Conservation (phyloP, 169 alveolate species). For the Cryptosporidium parvum region DNA sequence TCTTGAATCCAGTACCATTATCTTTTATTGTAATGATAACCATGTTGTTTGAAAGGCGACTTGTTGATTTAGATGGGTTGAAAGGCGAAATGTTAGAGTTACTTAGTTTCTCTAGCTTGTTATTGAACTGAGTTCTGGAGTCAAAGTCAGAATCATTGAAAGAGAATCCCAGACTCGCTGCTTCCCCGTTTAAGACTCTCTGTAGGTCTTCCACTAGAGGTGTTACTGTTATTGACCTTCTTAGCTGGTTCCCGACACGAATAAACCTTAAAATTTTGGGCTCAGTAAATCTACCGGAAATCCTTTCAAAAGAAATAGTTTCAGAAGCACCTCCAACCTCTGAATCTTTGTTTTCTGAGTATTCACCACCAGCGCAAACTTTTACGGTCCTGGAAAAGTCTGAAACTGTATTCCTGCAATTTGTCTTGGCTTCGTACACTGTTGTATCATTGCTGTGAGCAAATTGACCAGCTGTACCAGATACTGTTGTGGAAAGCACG, state of each 20-base stretch:
- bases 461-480: slow-evolving; percentile 57
- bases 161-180: neutral
- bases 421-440: slow-evolving; percentile 20
- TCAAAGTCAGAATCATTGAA: neutral
- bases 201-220: slow-evolving; percentile 34
- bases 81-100: slow-evolving; percentile 9
- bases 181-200: neutral
- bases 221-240: slow-evolving; percentile 70
- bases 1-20: neutral
- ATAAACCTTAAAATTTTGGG: slow-evolving; percentile 45
- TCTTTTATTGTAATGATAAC: slow-evolving; percentile 52
- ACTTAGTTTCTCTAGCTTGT: slow-evolving; percentile 13
- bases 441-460: slow-evolving; percentile 47
- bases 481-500: slow-evolving; percentile 61
- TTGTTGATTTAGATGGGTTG: neutral
- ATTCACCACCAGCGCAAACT: neutral
- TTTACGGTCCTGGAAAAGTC: neutral
- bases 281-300: neutral
- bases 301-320: neutral
- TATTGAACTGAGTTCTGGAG: neutral
- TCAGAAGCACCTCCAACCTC: neutral
- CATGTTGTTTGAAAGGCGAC: slow-evolving; percentile 13
- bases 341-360: neutral
- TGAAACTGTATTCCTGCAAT: neutral
- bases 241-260: slow-evolving; percentile 55